Percentiles rank a stretch among this genome's conserved stretches.
Conservation (phyloP, 208 protist genomes). For the Novymonas esmeraldas region DNA sequence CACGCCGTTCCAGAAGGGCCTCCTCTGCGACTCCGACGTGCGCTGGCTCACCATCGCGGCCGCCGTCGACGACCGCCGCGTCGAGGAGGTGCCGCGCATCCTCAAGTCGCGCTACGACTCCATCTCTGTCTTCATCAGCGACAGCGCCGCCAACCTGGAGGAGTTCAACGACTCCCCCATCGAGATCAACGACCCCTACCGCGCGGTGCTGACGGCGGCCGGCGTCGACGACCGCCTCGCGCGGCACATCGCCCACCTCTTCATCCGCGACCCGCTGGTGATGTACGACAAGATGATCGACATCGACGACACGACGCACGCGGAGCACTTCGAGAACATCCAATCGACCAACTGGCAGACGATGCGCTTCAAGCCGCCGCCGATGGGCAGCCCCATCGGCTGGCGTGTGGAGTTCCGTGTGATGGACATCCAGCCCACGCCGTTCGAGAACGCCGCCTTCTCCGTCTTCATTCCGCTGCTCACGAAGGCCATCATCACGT, state of each 20-base stretch:
- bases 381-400: slow-evolving; percentile 73
- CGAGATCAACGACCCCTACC: slow-evolving; percentile 89
- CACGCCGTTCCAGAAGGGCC: slow-evolving; percentile 96
- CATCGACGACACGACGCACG: slow-evolving; percentile 93
- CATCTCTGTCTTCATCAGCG: slow-evolving; percentile 93
- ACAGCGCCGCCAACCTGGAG: slow-evolving; percentile 53
- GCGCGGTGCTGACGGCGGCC: slow-evolving; percentile 56
- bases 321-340: slow-evolving; percentile 99
- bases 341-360: slow-evolving; percentile 99
- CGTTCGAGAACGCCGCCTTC: slow-evolving; percentile 99
- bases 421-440: slow-evolving; percentile 96
- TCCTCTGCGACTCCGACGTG: slow-evolving; percentile 96
- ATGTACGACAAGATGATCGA: slow-evolving; percentile 95
- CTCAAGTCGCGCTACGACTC: slow-evolving; percentile 97
- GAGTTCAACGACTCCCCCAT: slow-evolving; percentile 89
- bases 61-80: slow-evolving; percentile 97
- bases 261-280: slow-evolving; percentile 98
- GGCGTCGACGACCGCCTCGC: slow-evolving; percentile 95
- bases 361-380: slow-evolving; percentile 97
- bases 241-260: slow-evolving; percentile 97
- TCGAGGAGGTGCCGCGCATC: slow-evolving; percentile 89
- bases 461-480: slow-evolving; percentile 96
- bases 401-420: slow-evolving; percentile 98
- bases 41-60: slow-evolving; percentile 96
- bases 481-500: slow-evolving; percentile 94